Conservation (phyloP, 768 basidiomycete species). For the Amanita muscaria region DNA sequence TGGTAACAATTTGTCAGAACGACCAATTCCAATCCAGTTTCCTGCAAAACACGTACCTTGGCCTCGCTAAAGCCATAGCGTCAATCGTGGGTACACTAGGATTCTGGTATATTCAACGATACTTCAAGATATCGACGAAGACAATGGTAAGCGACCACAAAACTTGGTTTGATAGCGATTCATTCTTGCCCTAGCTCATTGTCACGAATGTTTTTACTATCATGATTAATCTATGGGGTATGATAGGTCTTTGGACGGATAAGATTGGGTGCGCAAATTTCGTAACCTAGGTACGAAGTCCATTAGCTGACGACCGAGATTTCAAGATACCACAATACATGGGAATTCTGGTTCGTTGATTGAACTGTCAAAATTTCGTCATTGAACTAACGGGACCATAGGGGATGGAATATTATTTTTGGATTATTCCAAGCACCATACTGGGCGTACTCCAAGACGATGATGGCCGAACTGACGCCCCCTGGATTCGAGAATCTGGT, state of each 20-base stretch:
- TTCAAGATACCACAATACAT: constrained; percentile 72
- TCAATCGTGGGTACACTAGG: constrained; percentile 65
- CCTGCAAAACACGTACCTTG: constrained; percentile 72
- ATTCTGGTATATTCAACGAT: constrained; percentile 78
- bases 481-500: constrained; percentile 79
- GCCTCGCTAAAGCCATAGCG: constrained; percentile 65
- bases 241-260: constrained; percentile 77
- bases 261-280: constrained; percentile 50
- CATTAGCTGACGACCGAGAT: too few species aligned
- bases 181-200: constrained; percentile 47
- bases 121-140: constrained; percentile 75
- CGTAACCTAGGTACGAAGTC: too few species aligned
- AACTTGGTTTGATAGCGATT: background rate
- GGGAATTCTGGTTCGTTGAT: constrained; percentile 71
- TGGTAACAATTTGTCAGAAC: constrained; percentile 68
- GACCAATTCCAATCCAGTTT: constrained; percentile 77
- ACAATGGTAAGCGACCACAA: constrained; percentile 52
- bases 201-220: constrained; percentile 72
- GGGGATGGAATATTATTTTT: constrained; percentile 74
- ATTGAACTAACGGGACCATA: constrained; percentile 16
- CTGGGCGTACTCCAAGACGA: constrained; percentile 78
- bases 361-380: background rate
- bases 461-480: constrained; percentile 85
- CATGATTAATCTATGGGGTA: constrained; percentile 77
- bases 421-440: constrained; percentile 83